Percentiles rank a stretch among this genome's conserved stretches.
phyloP scores from a whole-genome alignment of 2,329 filamentous ascomycete genomes.

The Kalaharituber pfeilii region DNA sequence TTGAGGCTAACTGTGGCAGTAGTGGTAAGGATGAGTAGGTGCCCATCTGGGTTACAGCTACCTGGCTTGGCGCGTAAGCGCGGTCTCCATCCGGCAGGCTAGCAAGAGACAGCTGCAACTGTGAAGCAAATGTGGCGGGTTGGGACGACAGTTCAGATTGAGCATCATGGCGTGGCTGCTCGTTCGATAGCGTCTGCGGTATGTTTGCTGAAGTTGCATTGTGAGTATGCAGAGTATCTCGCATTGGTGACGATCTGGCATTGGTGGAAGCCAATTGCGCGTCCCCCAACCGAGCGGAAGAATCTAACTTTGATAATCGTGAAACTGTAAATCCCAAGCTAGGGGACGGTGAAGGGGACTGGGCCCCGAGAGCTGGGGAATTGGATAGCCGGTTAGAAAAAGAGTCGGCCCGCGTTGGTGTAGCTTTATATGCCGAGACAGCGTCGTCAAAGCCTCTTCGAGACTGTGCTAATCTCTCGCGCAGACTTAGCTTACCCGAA shows the following conservation, averaged over 20 bases:
- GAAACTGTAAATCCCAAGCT: background rate
- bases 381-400: background rate
- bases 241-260: background rate
- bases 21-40: background rate
- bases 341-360: background rate
- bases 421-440: background rate
- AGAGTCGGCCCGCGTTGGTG: background rate
- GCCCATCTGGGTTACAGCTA: background rate
- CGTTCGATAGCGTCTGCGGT: background rate
- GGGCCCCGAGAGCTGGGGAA: background rate
- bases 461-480: background rate
- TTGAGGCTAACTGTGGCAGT: background rate
- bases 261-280: too few relatives aligned
- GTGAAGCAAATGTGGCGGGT: background rate
- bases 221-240: background rate
- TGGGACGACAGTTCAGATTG: background rate
- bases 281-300: background rate
- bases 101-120: background rate
- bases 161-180: too few relatives aligned
- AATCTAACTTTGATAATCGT: background rate
- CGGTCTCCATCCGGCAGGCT: background rate
- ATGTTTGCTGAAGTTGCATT: background rate
- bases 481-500: background rate
- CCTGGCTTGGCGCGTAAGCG: background rate
- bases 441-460: background rate